Evolutionary conservation across 495 filamentous ascomycete species (phyloP).

Genomic region (Margaritispora aquatica): DNA sequence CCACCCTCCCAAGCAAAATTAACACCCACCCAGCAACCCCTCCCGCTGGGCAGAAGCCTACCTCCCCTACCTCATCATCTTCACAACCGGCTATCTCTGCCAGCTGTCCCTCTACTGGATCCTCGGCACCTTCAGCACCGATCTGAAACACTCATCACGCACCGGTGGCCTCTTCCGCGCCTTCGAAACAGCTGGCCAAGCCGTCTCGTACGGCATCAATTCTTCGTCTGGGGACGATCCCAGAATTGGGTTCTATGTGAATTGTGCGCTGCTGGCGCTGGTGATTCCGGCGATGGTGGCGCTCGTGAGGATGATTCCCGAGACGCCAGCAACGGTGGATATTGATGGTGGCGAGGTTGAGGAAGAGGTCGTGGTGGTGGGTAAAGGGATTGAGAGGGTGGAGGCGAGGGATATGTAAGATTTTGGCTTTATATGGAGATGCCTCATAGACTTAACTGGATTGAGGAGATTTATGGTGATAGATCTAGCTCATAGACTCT

Average conservation of each 20-base stretch:
- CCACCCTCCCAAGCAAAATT: too few relatives aligned
- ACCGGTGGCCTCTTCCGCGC: not conserved
- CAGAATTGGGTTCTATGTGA: not conserved
- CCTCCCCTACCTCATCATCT: not conserved
- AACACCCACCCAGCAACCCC: not conserved
- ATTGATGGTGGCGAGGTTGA: not conserved
- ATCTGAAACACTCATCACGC: not conserved
- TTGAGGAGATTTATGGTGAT: too few relatives aligned
- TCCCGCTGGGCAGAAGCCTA: not conserved
- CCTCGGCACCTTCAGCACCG: not conserved
- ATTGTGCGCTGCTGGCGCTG: not conserved
- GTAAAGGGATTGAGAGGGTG: too few relatives aligned
- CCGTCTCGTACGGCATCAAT: not conserved
- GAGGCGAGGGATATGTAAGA: too few relatives aligned
- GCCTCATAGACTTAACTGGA: too few relatives aligned
- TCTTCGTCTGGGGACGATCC: not conserved
- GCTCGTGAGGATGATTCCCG: not conserved
- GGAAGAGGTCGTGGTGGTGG: too few relatives aligned
- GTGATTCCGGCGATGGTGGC: not conserved
- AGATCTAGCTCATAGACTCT: too few relatives aligned
- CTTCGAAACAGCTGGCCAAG: not conserved
- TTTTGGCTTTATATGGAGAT: too few relatives aligned
- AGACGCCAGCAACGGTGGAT: not conserved
- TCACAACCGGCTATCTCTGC: not conserved
- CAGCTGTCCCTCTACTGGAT: not conserved